Conservation (phyloP, 2,329 filamentous ascomycete species). For the Nothophaeocryptopus gaeumannii region DNA sequence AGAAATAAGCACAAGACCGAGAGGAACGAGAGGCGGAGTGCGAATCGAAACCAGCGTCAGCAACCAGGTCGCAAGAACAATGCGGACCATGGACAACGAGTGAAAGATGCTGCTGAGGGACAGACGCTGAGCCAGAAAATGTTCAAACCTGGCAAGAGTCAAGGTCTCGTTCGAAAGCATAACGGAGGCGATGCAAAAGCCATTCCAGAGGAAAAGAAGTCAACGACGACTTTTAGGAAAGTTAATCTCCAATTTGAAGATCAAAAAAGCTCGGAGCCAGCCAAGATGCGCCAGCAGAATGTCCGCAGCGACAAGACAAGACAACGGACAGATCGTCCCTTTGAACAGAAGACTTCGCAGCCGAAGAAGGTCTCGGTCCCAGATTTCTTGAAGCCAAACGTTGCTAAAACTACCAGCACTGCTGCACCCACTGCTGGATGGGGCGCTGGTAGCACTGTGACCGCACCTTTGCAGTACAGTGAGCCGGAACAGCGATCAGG, state of each 20-base stretch:
- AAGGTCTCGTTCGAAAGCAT: too few species aligned
- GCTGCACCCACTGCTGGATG: conserved; percentile 4
- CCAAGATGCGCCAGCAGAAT: too few species aligned
- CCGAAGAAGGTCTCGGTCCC: not conserved
- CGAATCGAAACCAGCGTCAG: not conserved
- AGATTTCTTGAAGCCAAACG: too few species aligned
- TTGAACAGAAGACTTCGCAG: not conserved
- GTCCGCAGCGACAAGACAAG: too few species aligned
- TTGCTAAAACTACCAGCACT: not conserved
- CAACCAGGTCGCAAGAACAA: too few species aligned
- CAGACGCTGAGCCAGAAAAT: conserved; percentile 1
- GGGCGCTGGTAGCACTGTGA: conserved; percentile 10
- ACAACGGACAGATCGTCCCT: too few species aligned
- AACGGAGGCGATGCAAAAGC: too few species aligned
- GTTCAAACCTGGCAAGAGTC: not conserved
- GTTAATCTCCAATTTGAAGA: too few species aligned
- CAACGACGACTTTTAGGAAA: too few species aligned
- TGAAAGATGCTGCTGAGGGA: not conserved
- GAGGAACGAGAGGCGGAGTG: not conserved
- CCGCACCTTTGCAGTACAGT: conserved; percentile 10
- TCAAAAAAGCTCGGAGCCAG: too few species aligned
- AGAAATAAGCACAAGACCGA: conserved; percentile 1
- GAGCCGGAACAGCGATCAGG: not conserved
- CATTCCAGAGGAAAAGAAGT: too few species aligned
- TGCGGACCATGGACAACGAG: too few species aligned